phyloP scores from a whole-genome alignment of 106 monocot genomes.

The Dactylorhiza incarnata region DNA sequence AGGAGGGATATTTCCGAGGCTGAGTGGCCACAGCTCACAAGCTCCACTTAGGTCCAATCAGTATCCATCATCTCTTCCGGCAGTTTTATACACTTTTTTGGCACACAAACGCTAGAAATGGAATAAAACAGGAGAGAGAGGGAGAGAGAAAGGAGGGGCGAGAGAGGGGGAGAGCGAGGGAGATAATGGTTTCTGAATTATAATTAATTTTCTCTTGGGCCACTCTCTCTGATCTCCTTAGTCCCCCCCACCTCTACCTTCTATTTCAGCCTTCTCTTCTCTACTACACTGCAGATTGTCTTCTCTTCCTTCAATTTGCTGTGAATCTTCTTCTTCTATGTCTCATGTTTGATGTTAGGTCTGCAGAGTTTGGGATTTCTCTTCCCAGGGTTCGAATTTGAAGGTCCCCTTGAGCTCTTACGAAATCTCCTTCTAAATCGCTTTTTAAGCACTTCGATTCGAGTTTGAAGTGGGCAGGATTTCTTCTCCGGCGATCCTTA shows the following conservation, averaged over 20 bases:
- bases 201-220: slow-evolving; percentile 2
- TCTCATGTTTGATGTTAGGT: slow-evolving; percentile 7
- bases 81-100: background rate
- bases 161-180: background rate
- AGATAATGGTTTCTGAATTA: background rate
- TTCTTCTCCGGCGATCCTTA: background rate
- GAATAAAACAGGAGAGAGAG: background rate
- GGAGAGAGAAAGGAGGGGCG: background rate
- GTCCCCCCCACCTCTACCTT: background rate
- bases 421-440: background rate
- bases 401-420: background rate
- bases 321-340: background rate
- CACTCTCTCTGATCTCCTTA: background rate
- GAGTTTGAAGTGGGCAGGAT: background rate
- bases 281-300: background rate
- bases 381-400: slow-evolving; percentile 3
- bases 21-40: slow-evolving; percentile 26
- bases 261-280: background rate
- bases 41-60: slow-evolving; percentile 45
- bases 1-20: slow-evolving; percentile 2
- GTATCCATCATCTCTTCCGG: background rate
- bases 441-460: background rate
- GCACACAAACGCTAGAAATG: slow-evolving; percentile 9
- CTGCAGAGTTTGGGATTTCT: background rate
- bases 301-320: background rate